phyloP scores from a whole-genome alignment of 805 yeast genomes.

The Debaryomyces tyrocola region DNA sequence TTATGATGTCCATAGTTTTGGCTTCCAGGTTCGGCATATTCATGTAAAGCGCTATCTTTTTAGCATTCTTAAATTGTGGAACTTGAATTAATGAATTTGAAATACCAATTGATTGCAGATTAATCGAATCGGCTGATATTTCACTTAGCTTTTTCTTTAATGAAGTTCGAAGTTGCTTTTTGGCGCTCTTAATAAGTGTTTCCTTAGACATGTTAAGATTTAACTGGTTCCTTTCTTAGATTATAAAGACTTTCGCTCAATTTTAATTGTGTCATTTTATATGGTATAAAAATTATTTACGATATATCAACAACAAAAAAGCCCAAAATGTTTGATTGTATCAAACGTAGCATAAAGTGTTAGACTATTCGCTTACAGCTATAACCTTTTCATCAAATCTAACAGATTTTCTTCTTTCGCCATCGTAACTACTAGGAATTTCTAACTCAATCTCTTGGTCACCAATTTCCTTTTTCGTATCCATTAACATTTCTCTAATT shows the following conservation, averaged over 20 bases:
- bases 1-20: conserved; percentile 56
- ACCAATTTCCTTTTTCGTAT: conserved; percentile 42
- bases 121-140: conserved; percentile 15
- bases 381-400: conserved; percentile 63
- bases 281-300: too few relatives aligned
- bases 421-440: conserved; percentile 37
- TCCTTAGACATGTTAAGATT: conserved; percentile 1
- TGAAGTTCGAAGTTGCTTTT: conserved; percentile 22
- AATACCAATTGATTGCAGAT: conserved; percentile 25
- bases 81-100: conserved; percentile 14
- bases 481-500: conserved; percentile 48
- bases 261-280: too few relatives aligned
- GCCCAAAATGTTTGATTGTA: too few relatives aligned
- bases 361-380: conserved; percentile 31
- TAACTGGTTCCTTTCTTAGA: too few relatives aligned
- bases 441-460: conserved; percentile 43
- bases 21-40: conserved; percentile 74
- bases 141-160: conserved; percentile 20
- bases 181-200: conserved; percentile 16
- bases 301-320: too few relatives aligned
- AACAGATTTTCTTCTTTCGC: conserved; percentile 60
- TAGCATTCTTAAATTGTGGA: conserved; percentile 44
- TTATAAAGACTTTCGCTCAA: too few relatives aligned
- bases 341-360: not conserved
- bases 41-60: conserved; percentile 66